Conservation (phyloP, 2,329 filamentous ascomycete genomes). For the Kalmusia sp. region DNA sequence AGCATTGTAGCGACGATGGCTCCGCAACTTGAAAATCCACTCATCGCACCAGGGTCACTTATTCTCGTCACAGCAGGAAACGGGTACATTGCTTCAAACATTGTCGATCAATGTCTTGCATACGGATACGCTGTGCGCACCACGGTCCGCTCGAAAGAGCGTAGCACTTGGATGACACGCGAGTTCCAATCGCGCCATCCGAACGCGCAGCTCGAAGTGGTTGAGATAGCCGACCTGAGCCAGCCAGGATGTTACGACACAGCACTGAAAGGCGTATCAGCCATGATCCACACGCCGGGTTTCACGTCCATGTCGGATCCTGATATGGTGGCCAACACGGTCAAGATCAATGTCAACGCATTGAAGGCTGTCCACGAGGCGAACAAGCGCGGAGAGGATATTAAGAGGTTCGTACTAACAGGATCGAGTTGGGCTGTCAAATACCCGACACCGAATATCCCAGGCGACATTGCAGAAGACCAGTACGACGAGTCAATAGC, state of each 20-base stretch:
- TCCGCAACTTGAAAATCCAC: conserved; percentile 1
- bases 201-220: conserved; percentile 44
- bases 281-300: conserved; percentile 53
- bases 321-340: conserved; percentile 50
- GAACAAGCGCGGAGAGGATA: conserved; percentile 18
- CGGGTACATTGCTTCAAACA: conserved; percentile 55
- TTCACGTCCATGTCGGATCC: conserved; percentile 37
- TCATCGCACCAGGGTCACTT: conserved; percentile 4
- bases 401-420: conserved; percentile 52
- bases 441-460: conserved; percentile 40
- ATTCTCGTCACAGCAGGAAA: conserved; percentile 55
- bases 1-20: neutral
- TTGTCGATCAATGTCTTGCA: conserved; percentile 50
- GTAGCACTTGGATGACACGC: conserved; percentile 40
- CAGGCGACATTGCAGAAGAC: conserved; percentile 32
- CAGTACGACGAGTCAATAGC: conserved; percentile 43
- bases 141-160: conserved; percentile 48
- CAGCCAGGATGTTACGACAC: conserved; percentile 47
- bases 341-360: conserved; percentile 42
- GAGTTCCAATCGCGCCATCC: conserved; percentile 13
- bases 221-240: conserved; percentile 49
- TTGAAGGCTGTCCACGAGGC: conserved; percentile 49
- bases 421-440: conserved; percentile 47
- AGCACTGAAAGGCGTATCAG: conserved; percentile 46
- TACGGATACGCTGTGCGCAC: conserved; percentile 54